Evolutionary conservation across 305 asterid species (phyloP).

Genomic region (Ajuga reptans): DNA sequence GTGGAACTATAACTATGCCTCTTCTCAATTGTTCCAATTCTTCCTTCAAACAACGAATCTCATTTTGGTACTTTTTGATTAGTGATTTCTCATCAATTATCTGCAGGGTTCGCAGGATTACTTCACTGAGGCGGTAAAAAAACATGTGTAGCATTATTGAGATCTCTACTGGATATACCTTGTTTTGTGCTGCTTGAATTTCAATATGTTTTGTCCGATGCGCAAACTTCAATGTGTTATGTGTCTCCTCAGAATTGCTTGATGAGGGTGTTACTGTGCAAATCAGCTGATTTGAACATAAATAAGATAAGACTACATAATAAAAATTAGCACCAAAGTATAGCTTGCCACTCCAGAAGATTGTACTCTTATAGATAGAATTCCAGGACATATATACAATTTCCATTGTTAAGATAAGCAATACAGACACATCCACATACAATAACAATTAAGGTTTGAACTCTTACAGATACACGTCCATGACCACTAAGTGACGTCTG

Average conservation of each 20-base stretch:
- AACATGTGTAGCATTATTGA: conserved; percentile 9
- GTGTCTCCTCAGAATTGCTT: conserved; percentile 97
- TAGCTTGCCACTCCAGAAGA: conserved; percentile 16
- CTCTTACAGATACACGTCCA: conserved; percentile 93
- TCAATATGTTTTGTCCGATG: conserved; percentile 98
- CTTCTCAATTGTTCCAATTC: conserved; percentile 88
- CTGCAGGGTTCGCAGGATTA: conserved; percentile 46
- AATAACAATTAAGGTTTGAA: conserved; percentile 21
- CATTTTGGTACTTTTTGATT: conserved; percentile 90
- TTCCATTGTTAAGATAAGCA: conserved; percentile 2
- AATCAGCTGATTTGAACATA: conserved; percentile 54
- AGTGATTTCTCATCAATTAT: conserved; percentile 95
- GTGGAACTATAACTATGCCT: conserved; percentile 71
- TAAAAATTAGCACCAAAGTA: background rate
- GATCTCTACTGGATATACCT: conserved; percentile 39
- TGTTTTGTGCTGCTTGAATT: conserved; percentile 91
- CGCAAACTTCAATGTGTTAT: conserved; percentile 94
- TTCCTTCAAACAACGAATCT: conserved; percentile 86
- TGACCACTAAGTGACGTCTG: conserved; percentile 96
- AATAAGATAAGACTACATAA: conserved; percentile 22
- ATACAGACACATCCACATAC: background rate
- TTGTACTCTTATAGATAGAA: background rate
- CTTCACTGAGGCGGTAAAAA: conserved; percentile 11
- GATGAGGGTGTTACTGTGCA: conserved; percentile 96
- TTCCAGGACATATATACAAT: background rate